phyloP scores from a whole-genome alignment of 2,329 filamentous ascomycete genomes.

The Ascochyta viciae-villosae region DNA sequence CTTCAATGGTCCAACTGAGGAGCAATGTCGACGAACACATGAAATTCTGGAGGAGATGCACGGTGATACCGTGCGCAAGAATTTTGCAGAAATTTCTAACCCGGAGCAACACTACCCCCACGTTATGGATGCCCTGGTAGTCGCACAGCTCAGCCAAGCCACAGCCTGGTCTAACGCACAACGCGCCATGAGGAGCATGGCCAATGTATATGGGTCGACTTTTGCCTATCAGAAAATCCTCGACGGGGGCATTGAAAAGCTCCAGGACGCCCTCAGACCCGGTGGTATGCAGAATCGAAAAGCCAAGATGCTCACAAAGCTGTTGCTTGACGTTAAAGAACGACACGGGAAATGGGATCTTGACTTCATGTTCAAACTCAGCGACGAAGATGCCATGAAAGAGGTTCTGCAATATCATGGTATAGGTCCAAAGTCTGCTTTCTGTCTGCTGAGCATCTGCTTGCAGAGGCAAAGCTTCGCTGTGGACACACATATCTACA shows the following conservation, averaged over 20 bases:
- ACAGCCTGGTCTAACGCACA: conserved; percentile 15
- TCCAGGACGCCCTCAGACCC: conserved; percentile 5
- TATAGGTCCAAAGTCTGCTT: conserved; percentile 16
- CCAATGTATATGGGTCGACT: conserved; percentile 3
- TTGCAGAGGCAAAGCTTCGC: conserved; percentile 13
- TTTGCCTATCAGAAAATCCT: conserved; percentile 9
- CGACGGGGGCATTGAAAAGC: background rate
- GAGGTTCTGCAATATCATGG: conserved; percentile 16
- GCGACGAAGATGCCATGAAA: conserved; percentile 15
- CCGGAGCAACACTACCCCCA: background rate
- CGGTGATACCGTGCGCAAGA: background rate
- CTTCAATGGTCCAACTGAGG: background rate
- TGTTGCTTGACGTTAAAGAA: conserved; percentile 10
- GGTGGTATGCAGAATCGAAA: conserved; percentile 12
- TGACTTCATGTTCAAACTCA: conserved; percentile 4
- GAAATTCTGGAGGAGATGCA: background rate
- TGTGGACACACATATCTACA: conserved; percentile 14
- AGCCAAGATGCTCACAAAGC: conserved; percentile 10
- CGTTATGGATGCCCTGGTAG: conserved; percentile 12
- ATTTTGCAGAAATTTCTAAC: background rate
- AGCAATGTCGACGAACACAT: background rate
- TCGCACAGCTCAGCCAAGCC: conserved; percentile 11
- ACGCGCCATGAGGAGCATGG: conserved; percentile 11
- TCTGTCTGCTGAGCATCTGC: conserved; percentile 14
- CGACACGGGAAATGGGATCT: conserved; percentile 12